phyloP scores from a whole-genome alignment of 2,329 filamentous ascomycete genomes.

The Epichloe sibirici region DNA sequence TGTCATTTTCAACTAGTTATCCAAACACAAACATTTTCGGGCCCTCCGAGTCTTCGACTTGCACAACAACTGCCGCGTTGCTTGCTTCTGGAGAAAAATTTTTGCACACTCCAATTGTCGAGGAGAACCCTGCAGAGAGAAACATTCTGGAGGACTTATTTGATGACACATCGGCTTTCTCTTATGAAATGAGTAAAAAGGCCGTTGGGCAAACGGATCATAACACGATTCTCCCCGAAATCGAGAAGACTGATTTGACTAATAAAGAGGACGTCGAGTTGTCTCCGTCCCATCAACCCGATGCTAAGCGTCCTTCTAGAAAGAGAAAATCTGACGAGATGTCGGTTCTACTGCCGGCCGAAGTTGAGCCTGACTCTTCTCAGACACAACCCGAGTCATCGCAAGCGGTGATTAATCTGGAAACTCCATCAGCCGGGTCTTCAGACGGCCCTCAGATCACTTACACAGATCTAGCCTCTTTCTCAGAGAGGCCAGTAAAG shows the following conservation, averaged over 20 bases:
- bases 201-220: not conserved
- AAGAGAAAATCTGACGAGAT: constrained; percentile 6
- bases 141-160: constrained; percentile 4
- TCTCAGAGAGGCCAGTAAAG: constrained; percentile 14
- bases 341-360: not conserved
- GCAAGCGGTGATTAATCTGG: not conserved
- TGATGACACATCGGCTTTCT: constrained; percentile 20
- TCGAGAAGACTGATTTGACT: not conserved
- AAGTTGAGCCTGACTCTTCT: constrained; percentile 1
- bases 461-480: too few species aligned
- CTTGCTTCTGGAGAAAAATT: constrained; percentile 21
- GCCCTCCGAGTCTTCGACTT: not conserved
- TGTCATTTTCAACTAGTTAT: not conserved
- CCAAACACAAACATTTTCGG: not conserved
- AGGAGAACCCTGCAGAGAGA: not conserved
- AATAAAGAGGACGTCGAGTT: not conserved
- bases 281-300: not conserved
- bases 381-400: constrained; percentile 1
- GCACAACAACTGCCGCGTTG: constrained; percentile 11
- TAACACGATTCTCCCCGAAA: too few species aligned
- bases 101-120: constrained; percentile 14
- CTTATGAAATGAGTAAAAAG: constrained; percentile 18
- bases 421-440: not conserved
- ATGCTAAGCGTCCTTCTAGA: not conserved
- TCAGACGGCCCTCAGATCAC: not conserved